Evolutionary conservation across 305 asterid genomes (phyloP).

Genomic region (Caryopteris hybrid): DNA sequence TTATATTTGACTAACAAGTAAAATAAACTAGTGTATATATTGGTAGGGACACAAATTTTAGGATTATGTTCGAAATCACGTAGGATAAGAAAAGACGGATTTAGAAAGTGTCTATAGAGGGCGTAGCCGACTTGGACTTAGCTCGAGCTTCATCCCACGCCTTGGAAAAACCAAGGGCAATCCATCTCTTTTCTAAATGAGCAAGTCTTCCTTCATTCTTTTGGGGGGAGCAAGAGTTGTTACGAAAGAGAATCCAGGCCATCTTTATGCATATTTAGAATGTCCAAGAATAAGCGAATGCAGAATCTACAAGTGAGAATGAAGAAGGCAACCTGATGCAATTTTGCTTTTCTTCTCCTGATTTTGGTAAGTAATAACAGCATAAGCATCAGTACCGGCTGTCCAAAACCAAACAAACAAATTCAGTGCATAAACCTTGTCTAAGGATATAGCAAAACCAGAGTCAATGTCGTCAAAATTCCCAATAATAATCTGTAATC

Average conservation of each 20-base stretch:
- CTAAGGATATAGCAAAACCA: neutral
- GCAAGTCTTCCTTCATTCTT: no score
- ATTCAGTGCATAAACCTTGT: neutral
- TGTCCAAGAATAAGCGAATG: neutral
- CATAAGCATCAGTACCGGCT: constrained; percentile 69
- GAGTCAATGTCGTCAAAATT: neutral
- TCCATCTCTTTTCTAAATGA: no score
- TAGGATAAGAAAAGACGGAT: no score
- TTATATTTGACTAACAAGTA: neutral
- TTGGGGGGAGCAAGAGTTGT: no score
- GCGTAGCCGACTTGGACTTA: no score
- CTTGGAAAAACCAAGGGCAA: no score
- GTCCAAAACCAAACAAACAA: constrained; percentile 17
- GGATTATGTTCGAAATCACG: no score
- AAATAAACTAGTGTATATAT: no score
- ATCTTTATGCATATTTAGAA: neutral
- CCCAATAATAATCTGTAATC: neutral
- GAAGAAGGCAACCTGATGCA: constrained; percentile 47
- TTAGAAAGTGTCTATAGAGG: no score
- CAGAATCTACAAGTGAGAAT: neutral
- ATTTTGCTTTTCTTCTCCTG: constrained; percentile 71
- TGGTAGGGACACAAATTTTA: no score
- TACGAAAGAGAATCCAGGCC: neutral
- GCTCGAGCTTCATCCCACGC: no score
- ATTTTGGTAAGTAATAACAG: constrained; percentile 47